phyloP scores from a whole-genome alignment of 352 stramenopile genomes.

The Globisporangium yorkense region DNA sequence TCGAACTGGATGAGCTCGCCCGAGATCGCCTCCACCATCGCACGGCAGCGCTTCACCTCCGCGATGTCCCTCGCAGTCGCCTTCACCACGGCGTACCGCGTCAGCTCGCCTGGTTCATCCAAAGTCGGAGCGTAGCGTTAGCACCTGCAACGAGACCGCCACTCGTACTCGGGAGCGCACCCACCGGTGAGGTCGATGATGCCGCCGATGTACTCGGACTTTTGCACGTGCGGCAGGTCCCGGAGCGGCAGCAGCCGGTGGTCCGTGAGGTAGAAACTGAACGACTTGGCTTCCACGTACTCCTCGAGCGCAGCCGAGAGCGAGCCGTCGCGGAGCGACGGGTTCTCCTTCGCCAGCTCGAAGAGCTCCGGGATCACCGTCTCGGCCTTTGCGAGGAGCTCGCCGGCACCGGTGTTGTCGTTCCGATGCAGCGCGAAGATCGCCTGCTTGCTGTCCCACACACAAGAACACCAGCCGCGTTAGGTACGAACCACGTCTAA shows the following conservation, averaged over 20 bases:
- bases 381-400: constrained; percentile 45
- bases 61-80: constrained; percentile 82
- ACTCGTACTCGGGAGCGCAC: constrained; percentile 3
- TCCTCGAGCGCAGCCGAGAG: constrained; percentile 90
- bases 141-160: constrained; percentile 10
- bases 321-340: constrained; percentile 69
- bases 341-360: constrained; percentile 74
- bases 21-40: constrained; percentile 85
- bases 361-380: constrained; percentile 73
- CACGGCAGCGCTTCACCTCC: constrained; percentile 73
- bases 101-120: constrained; percentile 71
- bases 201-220: constrained; percentile 93
- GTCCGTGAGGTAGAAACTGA: constrained; percentile 76
- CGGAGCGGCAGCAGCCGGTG: constrained; percentile 49
- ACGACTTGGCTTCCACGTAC: constrained; percentile 92
- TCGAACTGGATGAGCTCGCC: constrained; percentile 92
- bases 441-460: constrained; percentile 79
- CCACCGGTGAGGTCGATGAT: constrained; percentile 92
- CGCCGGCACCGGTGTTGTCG: constrained; percentile 52
- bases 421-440: constrained; percentile 93
- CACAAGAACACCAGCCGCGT: not conserved
- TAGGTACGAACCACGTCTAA: too few species aligned
- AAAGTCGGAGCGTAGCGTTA: not conserved
- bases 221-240: constrained; percentile 45
- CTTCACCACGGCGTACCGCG: constrained; percentile 83